Evolutionary conservation across 108 stramenopile species (phyloP), one percentile per base, ranked within the genome.

Genomic region (Chaetoceros muelleri): DNA sequence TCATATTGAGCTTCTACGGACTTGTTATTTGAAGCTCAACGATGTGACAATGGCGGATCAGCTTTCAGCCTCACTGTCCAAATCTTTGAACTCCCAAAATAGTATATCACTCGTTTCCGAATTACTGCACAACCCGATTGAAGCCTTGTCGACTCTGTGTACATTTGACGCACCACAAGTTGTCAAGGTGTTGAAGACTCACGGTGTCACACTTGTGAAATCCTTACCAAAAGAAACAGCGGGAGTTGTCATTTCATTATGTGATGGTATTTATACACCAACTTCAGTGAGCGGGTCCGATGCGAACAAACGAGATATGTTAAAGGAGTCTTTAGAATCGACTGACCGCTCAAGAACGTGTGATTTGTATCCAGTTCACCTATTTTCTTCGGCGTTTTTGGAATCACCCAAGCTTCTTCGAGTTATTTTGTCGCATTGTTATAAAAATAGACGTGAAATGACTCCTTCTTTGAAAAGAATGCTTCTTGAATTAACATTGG

Each of bases 381-480:
- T 87, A 20, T 91, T 91, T 71, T 77, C 83, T 1, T 77, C 83
- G 48, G 70, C 83, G 0, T 90, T 90, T 57, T 48, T 85, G 65
- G 90, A 92, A 49, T 73, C 85, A 59, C 74, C 84, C 44, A 92
- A 81, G 58, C 74, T 87, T 40, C 58, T 92, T 26, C 85, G 90
- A 5, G 52, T 92, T 24, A 82, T 92, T 56, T 52, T 92, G 57
- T 74, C 90, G 0, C 82, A 86, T 65, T 87, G 85, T 58, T 79
- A 85, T 40, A 76, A 82, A 24, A 84, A 78, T 60, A 83, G 79
- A 46, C 85, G 80, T 62, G 57, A 58, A 1, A 58, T 92, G 50
- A 81, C 79, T 5, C 85, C 85, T 16, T 77, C 71, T 24, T 65
- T 92, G n/a, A 67, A 81, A 50, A 65, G 85, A 24, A 84, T 82